Base-by-base conservation (phyloP, 805 yeast species). In the Spencermartinsiella europaea region DNA sequence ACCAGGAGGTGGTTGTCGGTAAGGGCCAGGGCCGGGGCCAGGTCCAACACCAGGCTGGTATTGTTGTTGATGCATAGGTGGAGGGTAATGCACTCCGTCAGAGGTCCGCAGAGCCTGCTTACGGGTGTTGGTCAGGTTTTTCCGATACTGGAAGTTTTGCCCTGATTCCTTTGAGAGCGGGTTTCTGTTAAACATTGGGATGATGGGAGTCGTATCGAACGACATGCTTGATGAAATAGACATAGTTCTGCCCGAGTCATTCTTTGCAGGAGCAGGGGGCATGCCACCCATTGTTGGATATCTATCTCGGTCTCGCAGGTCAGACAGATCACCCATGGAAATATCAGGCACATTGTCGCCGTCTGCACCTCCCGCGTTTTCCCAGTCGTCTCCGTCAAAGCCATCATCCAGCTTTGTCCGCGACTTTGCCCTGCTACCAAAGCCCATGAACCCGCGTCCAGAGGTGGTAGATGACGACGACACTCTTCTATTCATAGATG, bases 191-290 rank as follows among this genome's bases (percentile, higher is more conserved):
- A 65, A 43, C 44, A 57, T 60, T 25, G 69, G 69, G 38, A 65
- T 63, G 34, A 65, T 51, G 17, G 69, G 69, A 21, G 69, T 59
- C 5, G 69, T 57, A 49, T 65, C 69, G 46, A 53, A 59, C 21
- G 52, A 43, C 64, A 59, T 60, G 25, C 37, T 46, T 21, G 60
- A 45, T n/a, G 59, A 55, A 43, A 63, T 55, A 5, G 63, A 55
- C 64, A 60, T 57, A 16, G 67, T 52, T 5, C 66, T 49, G 19
- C 53, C 55, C 20, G 35, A 33, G 8, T 28, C 16, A 17, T n/a
- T 12, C 16, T 34, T 31, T 7, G 22, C 28, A 2, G 46, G 14
- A 16, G 35, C 31, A 20, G 39, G 19, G 8, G 44, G 22, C 10
- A 44, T 42, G 2, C 42, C 48, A 48, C 35, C 51, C 54, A 41